phyloP scores from a whole-genome alignment of 495 filamentous ascomycete species.

The Delitschia confertaspora region DNA sequence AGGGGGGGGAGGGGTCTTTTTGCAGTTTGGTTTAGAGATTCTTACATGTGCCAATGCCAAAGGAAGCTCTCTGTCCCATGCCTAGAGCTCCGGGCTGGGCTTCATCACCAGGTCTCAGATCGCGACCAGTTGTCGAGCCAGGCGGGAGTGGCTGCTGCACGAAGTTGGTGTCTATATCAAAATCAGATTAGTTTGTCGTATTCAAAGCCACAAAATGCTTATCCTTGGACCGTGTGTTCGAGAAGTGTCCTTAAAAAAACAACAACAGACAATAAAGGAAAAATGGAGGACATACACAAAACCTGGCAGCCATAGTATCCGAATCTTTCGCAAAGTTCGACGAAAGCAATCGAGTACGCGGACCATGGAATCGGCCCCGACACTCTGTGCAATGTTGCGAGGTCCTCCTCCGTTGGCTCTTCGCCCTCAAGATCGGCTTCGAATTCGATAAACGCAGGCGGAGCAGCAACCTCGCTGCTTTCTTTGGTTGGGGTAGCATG shows the following conservation, averaged over 20 bases:
- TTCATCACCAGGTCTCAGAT: conserved; percentile 28
- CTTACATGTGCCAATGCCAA: conserved; percentile 48
- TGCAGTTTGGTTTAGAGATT: not conserved
- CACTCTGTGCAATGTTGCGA: conserved; percentile 53
- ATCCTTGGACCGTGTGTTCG: too few species aligned
- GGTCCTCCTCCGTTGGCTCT: conserved; percentile 52
- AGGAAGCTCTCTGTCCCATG: conserved; percentile 60
- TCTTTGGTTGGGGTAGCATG: not conserved
- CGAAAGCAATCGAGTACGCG: conserved; percentile 61
- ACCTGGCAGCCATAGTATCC: conserved; percentile 70
- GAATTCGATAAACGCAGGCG: conserved; percentile 10
- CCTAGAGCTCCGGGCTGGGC: conserved; percentile 56
- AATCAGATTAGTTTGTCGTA: not conserved
- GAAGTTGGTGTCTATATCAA: conserved; percentile 43
- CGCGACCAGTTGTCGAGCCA: conserved; percentile 53
- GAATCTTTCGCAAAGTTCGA: conserved; percentile 72
- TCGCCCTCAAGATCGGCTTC: conserved; percentile 20
- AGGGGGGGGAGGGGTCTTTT: not conserved
- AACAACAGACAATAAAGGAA: too few species aligned
- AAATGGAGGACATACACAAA: conserved; percentile 43
- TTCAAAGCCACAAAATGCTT: not conserved
- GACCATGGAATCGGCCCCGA: conserved; percentile 56
- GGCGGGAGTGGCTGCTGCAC: conserved; percentile 57
- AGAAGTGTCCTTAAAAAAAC: too few species aligned
- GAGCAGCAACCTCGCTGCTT: conserved; percentile 5